phyloP scores from a whole-genome alignment of 148 eudicot species.

The Vaccinium darrowii region DNA sequence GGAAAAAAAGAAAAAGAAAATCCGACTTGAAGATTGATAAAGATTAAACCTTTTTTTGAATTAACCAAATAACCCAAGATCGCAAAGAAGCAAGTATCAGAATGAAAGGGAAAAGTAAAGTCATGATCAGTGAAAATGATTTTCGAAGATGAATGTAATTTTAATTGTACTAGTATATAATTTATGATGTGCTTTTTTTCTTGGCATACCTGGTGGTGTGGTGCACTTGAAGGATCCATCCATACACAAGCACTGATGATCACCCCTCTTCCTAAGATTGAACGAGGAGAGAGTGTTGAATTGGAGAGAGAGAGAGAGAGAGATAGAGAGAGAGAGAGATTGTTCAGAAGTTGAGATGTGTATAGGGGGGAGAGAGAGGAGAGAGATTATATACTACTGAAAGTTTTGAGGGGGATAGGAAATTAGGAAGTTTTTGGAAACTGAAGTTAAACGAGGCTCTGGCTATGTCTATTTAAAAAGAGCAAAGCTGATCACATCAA shows the following conservation, averaged over 20 bases:
- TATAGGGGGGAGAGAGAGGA: background rate
- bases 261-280: background rate
- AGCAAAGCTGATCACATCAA: background rate
- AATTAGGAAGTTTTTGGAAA: conserved; percentile 7
- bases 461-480: background rate
- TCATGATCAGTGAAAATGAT: background rate
- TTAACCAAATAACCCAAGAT: background rate
- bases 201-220: conserved; percentile 32
- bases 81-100: background rate
- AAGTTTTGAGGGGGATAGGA: background rate
- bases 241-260: conserved; percentile 19
- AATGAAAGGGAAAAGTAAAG: conserved; percentile 5
- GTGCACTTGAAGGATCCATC: conserved; percentile 44
- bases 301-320: background rate
- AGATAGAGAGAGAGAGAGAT: background rate
- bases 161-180: background rate
- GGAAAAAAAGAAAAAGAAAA: background rate
- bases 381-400: background rate
- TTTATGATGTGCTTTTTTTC: background rate
- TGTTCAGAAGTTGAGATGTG: background rate
- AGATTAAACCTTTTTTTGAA: background rate
- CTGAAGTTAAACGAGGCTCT: conserved; percentile 13
- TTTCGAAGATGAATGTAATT: background rate
- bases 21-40: background rate
- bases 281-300: background rate